Evolutionary conservation across 306 rosid species (phyloP), one percentile per base, ranked within the genome.

Genomic region (Glycyrrhiza uralensis): DNA sequence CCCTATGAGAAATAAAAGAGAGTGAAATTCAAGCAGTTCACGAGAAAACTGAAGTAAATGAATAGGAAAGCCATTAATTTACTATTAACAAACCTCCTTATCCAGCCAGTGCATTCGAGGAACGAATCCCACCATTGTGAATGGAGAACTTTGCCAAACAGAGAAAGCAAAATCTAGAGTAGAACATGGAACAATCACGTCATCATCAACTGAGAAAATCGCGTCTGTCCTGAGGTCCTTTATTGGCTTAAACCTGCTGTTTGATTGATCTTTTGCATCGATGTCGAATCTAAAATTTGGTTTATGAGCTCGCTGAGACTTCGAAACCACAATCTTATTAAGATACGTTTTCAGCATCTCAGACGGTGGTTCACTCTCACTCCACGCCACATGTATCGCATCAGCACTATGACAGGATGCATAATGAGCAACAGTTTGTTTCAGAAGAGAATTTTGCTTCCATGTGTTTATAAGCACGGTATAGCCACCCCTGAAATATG

Each of bases 31-130:
- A 32, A 64, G 72, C 52, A 52, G 59, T 41, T 74, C 45, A 38
- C 32, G 15, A 47, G 4, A 47, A 47, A 23, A 56, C 55, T 64
- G n/a, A 32, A 26, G 72, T n/a, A 64, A 24, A 15, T 28, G 15
- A 14, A 36, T 9, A 20, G 20, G 7, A 56, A n/a, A 75, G 3
- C 63, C 3, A 20, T 38, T 49, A 6, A 58, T 64, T 52, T 23
- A 22, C 30, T 45, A 36, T 14, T 52, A 51, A 45, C 88, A 35
- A 58, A 81, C 93, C 87, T 76, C 76, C 46, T 58, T 77, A 59
- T 88, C 85, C 58, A 82, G 76, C 90, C 82, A 84, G 70, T 86
- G 89, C 83, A 75, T 84, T 29, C 85, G 85, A 71, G 90, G 89
- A 72, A 82, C 84, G 79, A 85, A 85, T 59, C 93, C 93, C 66